Evolutionary conservation across 371 early-diverging fungal genomes (phyloP).

Genomic region (Blastocladiella emersonii): DNA sequence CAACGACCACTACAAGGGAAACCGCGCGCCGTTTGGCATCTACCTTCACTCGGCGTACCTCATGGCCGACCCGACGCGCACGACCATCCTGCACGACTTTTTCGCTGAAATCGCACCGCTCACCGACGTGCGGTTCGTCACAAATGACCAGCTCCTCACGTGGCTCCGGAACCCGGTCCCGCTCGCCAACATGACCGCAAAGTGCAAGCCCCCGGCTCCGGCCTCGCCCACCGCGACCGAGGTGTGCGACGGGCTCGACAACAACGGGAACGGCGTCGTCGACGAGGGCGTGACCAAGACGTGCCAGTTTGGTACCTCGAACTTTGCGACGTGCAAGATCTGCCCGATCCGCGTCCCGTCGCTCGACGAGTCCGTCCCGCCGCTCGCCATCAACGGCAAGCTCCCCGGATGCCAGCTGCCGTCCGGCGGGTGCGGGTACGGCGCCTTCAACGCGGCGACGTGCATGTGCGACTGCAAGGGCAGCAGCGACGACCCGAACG

Average conservation of each 20-base stretch:
- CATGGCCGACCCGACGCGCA: background rate
- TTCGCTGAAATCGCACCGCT: background rate
- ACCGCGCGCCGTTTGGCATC: slow-evolving; percentile 17
- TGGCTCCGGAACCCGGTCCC: background rate
- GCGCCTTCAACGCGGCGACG: background rate
- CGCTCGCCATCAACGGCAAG: background rate
- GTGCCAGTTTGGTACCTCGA: background rate
- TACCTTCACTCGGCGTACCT: slow-evolving; percentile 8
- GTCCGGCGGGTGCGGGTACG: background rate
- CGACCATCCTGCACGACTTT: background rate
- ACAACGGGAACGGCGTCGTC: background rate
- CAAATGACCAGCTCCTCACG: background rate
- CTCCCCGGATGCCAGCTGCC: background rate
- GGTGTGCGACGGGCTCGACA: background rate
- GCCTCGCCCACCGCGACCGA: background rate
- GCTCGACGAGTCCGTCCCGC: background rate
- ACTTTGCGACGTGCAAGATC: background rate
- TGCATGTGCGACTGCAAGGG: background rate
- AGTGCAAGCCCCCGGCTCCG: background rate
- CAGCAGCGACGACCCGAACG: background rate
- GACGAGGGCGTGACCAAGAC: background rate
- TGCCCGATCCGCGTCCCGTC: background rate
- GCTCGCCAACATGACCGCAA: background rate
- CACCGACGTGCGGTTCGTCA: background rate
- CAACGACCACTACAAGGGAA: slow-evolving; percentile 13